Conservation (phyloP, 805 yeast species). For the Candida odintsovae region DNA sequence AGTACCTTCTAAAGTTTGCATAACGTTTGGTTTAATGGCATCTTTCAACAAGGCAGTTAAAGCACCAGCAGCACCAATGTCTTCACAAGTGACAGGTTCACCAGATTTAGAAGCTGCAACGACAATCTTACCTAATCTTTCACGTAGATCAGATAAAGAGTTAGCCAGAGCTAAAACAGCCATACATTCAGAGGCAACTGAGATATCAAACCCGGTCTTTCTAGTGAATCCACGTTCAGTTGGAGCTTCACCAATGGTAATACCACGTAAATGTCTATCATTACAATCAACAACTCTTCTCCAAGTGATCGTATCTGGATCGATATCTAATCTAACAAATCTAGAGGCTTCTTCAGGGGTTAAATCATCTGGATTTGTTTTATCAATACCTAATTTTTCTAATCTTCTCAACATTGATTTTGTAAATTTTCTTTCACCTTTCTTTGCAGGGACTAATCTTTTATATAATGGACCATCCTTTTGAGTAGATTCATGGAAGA, state of each 20-base stretch:
- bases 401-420: slow-evolving; percentile 74
- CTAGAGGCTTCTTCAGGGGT: slow-evolving; percentile 65
- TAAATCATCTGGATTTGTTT: slow-evolving; percentile 76
- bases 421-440: slow-evolving; percentile 75
- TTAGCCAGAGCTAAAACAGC: slow-evolving; percentile 80
- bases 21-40: slow-evolving; percentile 91
- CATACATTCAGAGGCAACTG: slow-evolving; percentile 85
- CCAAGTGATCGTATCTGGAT: slow-evolving; percentile 71
- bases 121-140: slow-evolving; percentile 82
- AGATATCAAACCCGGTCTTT: slow-evolving; percentile 74
- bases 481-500: slow-evolving; percentile 91
- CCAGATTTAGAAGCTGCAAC: slow-evolving; percentile 75
- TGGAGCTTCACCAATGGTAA: slow-evolving; percentile 76
- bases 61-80: slow-evolving; percentile 94
- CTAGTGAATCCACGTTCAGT: slow-evolving; percentile 73
- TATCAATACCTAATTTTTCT: slow-evolving; percentile 71
- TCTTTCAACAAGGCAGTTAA: slow-evolving; percentile 91
- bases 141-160: slow-evolving; percentile 76
- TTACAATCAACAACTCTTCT: slow-evolving; percentile 83
- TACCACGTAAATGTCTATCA: slow-evolving; percentile 73
- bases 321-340: slow-evolving; percentile 83
- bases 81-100: slow-evolving; percentile 88
- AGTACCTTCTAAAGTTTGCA: slow-evolving; percentile 97
- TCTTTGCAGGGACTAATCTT: slow-evolving; percentile 80
- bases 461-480: slow-evolving; percentile 75